Evolutionary conservation across 768 basidiomycete species (phyloP).

Genomic region (Suillus fuscotomentosus): DNA sequence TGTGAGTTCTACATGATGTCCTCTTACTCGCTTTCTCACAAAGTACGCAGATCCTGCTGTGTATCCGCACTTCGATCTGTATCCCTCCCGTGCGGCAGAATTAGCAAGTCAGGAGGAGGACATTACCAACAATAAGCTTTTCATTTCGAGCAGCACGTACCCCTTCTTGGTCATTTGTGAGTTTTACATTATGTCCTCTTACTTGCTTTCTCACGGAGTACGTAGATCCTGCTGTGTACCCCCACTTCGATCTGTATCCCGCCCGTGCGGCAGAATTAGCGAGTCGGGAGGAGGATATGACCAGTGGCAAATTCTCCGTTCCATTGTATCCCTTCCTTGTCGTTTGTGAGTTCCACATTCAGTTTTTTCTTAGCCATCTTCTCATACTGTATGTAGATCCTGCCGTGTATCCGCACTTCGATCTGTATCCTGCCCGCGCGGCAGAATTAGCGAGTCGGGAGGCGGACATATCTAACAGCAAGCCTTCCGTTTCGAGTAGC

Average conservation of each 20-base stretch:
- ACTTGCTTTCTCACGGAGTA: background rate
- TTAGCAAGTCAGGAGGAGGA: background rate
- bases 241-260: slow-evolving; percentile 27
- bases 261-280: slow-evolving; percentile 15
- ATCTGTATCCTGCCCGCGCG: slow-evolving; percentile 21
- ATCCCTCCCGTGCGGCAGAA: slow-evolving; percentile 15
- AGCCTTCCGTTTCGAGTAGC: background rate
- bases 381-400: slow-evolving; percentile 33
- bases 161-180: slow-evolving; percentile 16
- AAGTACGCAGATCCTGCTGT: slow-evolving; percentile 34
- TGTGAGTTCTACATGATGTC: background rate
- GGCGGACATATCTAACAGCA: background rate
- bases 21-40: background rate
- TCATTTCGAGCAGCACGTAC: slow-evolving; percentile 6
- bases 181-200: background rate
- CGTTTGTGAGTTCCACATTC: slow-evolving; percentile 11
- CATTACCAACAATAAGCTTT: background rate
- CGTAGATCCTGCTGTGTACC: slow-evolving; percentile 40
- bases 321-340: slow-evolving; percentile 13
- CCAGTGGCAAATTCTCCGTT: background rate
- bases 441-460: slow-evolving; percentile 9
- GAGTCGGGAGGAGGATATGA: background rate
- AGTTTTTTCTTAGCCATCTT: background rate
- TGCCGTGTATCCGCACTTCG: slow-evolving; percentile 33
- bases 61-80: slow-evolving; percentile 36